These are phyloP conservation scores for Saturnispora halmiae DNA, from an alignment of 805 yeast species.

Conservation along the genomic window DNA sequence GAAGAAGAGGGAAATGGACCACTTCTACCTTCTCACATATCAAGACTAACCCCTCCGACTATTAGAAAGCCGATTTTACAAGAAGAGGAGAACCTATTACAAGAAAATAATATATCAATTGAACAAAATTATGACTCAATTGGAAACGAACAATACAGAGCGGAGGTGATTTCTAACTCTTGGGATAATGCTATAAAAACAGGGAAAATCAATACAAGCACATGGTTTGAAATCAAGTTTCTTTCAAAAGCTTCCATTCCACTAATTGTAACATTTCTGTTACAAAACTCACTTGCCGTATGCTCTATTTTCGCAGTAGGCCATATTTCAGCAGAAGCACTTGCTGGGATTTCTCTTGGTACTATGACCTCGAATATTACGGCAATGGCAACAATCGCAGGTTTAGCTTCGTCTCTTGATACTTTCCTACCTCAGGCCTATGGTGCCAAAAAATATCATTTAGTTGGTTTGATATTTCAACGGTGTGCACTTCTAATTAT, in stretches of 20 bases:
- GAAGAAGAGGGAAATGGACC: background rate
- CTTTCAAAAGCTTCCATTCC: constrained; percentile 43
- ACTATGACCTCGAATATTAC: constrained; percentile 73
- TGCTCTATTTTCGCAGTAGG: constrained; percentile 76
- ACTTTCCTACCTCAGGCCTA: constrained; percentile 73
- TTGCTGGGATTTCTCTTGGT: constrained; percentile 69
- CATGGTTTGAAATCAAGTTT: constrained; percentile 32
- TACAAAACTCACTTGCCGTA: constrained; percentile 65
- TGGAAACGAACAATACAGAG: constrained; percentile 9
- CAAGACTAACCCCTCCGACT: constrained; percentile 6
- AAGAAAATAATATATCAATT: constrained; percentile 23
- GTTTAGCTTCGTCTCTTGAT: constrained; percentile 70
- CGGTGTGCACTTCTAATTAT: constrained; percentile 53
- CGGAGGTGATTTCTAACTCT: constrained; percentile 23
- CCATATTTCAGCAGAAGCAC: constrained; percentile 56
- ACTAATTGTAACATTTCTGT: constrained; percentile 52
- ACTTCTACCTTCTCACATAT: no score
- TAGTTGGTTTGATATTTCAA: constrained; percentile 61
- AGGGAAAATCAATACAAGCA: constrained; percentile 37
- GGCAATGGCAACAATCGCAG: constrained; percentile 68
- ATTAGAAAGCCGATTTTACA: constrained; percentile 12
- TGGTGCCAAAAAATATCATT: constrained; percentile 54
- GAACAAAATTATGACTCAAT: constrained; percentile 12
- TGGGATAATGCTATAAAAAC: constrained; percentile 29
- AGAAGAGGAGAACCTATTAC: constrained; percentile 26